Base-by-base conservation (phyloP, 1,139 yeast species). In the Nakaseomyces uthaithaninus region DNA sequence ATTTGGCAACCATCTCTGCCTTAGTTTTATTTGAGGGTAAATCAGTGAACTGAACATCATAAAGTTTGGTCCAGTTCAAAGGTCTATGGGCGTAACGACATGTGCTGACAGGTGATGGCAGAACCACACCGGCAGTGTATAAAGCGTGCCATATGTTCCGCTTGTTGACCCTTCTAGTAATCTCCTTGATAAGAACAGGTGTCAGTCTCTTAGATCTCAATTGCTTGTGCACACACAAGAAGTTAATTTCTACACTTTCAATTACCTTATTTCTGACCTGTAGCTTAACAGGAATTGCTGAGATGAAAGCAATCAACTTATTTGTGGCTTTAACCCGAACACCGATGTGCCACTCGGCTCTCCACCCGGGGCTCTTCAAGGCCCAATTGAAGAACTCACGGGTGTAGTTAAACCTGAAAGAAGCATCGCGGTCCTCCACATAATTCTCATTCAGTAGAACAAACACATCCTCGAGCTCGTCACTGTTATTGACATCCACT, bases 71-170 rank as follows among this genome's bases (percentile, higher is more conserved):
- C 98, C 98, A 91, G 60, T 91, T 83, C 49, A 91, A 68, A 2
- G 97, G 94, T 52, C 98, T 81, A 64, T 91, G 99, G 39, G 85
- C 83, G 63, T 93, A 93, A 49, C 97, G 75, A 59, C 94, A 80
- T 2, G 86, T 79, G n/a, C 94, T 69, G 7, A 91, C 74, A 0
- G 99, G 99, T 17, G 91, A 80, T 15, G 99, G 99, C 45, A 91
- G 70, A 4, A 86, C 79, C 5, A 80, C 75, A 5, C 98, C 98
- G 0, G 93, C 95, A 10, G 99, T 89, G 62, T 86, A 87, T 45
- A 93, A 71, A 0, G 98, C 98, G 61, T 91, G 97, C 96, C 97
- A 91, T 45, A 89, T 82, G 43, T 84, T 75, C 37, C 72, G 71
- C 48, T 74, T 72, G 63, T 93, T 91, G 49, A 91, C 94, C 52